Evolutionary conservation across 23 red algal genomes (phyloP), one percentile per base, ranked within the genome.

Genomic region (Gracilariopsis chorda): DNA sequence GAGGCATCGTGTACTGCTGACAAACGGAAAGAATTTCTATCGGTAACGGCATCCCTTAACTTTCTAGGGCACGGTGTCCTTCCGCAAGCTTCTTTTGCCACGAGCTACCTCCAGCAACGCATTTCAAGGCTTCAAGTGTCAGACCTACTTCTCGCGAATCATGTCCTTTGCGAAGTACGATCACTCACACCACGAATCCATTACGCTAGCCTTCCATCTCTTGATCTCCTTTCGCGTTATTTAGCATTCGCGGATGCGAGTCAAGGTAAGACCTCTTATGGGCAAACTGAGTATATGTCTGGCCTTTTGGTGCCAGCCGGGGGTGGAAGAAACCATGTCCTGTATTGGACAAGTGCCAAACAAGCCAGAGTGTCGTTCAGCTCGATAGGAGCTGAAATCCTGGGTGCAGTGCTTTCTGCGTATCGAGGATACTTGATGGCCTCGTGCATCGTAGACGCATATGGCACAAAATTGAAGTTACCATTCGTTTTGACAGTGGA

Each of bases 181-280:
- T 7, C 0, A 53, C 82, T 86, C 9, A 62, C 0, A 30, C 82
- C 60, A 20, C 45, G n/a, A 32, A 16, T 86, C 61, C 17, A 19
- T 21, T 86, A 62, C 62, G 44, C 10, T 53, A 33, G 2, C 24
- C 60, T 33, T 13, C 19, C 58, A 8, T 73, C 82, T 11, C 44
- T 86, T 20, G 10, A 33, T 1, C 4, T 51, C 3, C 48, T 43
- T 51, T 25, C 82, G 32, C 29, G 57, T 19, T 76, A 88, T 65
- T 40, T 88, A 12, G 64, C 65, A 27, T 77, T 88, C 61, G 51
- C 83, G 14, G 62, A 88, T 77, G 83, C 83, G 9, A 76, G 69
- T 40, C 83, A 88, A 57, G 69, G 83, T 7, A 73, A 52, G 20
- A 30, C 40, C 19, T 88, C 48, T 13, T 88, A 88, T 76, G 49